Evolutionary conservation across 2,329 filamentous ascomycete genomes (phyloP).

Genomic region (Colletotrichum scovillei): DNA sequence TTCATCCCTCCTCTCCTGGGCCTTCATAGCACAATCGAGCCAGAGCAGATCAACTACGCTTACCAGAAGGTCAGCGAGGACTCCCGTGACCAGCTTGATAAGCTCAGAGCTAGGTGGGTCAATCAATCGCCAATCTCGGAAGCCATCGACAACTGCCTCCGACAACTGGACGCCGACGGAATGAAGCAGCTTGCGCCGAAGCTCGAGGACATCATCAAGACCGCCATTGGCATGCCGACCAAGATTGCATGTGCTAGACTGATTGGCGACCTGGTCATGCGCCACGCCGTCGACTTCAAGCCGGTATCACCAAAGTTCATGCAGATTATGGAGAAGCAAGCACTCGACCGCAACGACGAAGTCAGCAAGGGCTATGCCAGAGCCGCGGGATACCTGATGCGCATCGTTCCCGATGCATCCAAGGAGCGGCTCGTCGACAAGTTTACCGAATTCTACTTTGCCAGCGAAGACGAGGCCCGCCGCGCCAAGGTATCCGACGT

Average conservation of each 20-base stretch:
- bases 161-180: constrained; percentile 81
- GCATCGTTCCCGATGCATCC: constrained; percentile 61
- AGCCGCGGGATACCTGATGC: constrained; percentile 86
- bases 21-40: constrained; percentile 88
- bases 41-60: constrained; percentile 89
- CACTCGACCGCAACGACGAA: constrained; percentile 93
- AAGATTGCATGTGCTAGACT: constrained; percentile 93
- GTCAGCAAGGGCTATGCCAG: constrained; percentile 90
- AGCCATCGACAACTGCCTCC: constrained; percentile 88
- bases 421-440: constrained; percentile 63
- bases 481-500: constrained; percentile 85
- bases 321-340: constrained; percentile 80
- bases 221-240: constrained; percentile 88
- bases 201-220: constrained; percentile 84
- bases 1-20: constrained; percentile 85
- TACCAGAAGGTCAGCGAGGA: constrained; percentile 91
- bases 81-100: constrained; percentile 90
- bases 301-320: constrained; percentile 82
- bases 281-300: constrained; percentile 79
- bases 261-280: constrained; percentile 84
- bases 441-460: constrained; percentile 80
- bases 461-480: constrained; percentile 79
- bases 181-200: constrained; percentile 79
- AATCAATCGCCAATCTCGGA: constrained; percentile 91
- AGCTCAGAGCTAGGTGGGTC: constrained; percentile 83